Conservation (phyloP, 2,329 filamentous ascomycete species). For the Aspergillus calidoustus region DNA sequence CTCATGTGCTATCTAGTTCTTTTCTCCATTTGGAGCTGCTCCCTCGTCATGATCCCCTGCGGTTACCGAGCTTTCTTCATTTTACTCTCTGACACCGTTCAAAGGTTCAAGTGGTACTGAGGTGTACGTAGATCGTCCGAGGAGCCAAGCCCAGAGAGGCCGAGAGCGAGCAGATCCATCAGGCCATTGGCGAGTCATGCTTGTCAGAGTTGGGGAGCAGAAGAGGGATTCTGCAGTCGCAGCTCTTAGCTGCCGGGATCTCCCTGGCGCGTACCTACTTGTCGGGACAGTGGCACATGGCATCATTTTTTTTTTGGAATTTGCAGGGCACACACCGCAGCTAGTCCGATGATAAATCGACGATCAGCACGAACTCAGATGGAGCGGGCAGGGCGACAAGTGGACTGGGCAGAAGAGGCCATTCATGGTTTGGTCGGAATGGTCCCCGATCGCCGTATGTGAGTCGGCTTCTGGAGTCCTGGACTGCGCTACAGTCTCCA, state of each 20-base stretch:
- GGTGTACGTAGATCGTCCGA: neutral
- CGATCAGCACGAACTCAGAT: constrained; percentile 6
- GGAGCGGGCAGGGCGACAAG: neutral
- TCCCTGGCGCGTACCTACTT: neutral
- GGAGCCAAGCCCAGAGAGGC: neutral
- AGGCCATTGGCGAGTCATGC: neutral
- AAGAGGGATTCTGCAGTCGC: neutral
- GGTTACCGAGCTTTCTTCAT: neutral
- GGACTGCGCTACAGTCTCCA: neutral
- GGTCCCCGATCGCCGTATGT: neutral
- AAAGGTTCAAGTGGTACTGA: neutral
- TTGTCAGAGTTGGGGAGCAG: neutral
- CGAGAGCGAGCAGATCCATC: neutral
- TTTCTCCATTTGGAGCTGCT: neutral
- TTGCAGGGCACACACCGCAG: neutral
- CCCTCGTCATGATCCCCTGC: neutral
- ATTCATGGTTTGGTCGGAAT: neutral
- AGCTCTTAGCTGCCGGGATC: neutral
- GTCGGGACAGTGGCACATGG: neutral
- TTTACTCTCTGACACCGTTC: neutral
- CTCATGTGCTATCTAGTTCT: neutral
- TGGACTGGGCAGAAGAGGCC: neutral
- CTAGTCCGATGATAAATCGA: constrained; percentile 4
- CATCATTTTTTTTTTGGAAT: constrained; percentile 1
- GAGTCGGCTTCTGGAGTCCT: neutral